Evolutionary conservation across 768 basidiomycete genomes (phyloP).

Genomic region (Tylopilus vinaceipallidus): DNA sequence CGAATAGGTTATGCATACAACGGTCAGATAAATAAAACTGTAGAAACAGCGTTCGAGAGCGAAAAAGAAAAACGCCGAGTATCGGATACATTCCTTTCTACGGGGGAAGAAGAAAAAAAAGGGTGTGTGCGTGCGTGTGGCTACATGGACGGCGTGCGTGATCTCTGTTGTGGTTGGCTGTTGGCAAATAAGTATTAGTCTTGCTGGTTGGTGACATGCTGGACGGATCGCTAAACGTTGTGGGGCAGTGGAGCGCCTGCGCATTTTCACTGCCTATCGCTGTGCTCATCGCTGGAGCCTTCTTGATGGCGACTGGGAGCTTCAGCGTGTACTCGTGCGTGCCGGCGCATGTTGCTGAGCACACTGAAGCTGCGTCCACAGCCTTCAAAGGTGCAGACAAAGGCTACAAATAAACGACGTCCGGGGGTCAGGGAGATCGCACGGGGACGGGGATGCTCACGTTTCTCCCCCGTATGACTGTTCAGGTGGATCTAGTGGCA

Average conservation of each 20-base stretch:
- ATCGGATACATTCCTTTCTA: constrained; percentile 19
- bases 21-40: constrained; percentile 16
- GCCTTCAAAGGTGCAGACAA: constrained; percentile 67
- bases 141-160: constrained; percentile 10
- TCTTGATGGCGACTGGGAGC: constrained; percentile 35
- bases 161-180: background rate
- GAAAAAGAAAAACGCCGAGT: background rate
- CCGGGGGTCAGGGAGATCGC: constrained; percentile 9
- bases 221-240: constrained; percentile 10
- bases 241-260: constrained; percentile 12
- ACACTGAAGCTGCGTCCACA: constrained; percentile 85
- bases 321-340: constrained; percentile 68
- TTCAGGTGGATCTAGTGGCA: constrained; percentile 75
- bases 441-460: constrained; percentile 41
- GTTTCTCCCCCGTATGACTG: constrained; percentile 83
- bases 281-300: constrained; percentile 45
- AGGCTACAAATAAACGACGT: constrained; percentile 45
- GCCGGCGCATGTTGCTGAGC: constrained; percentile 86
- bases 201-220: constrained; percentile 1
- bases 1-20: constrained; percentile 19
- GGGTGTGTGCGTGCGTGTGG: constrained; percentile 1
- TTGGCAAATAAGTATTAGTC: constrained; percentile 1
- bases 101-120: background rate
- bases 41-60: background rate
- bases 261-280: constrained; percentile 34